Evolutionary conservation across 352 stramenopile genomes (phyloP), one percentile per base, ranked within the genome.

Genomic region (Globisporangium splendens): DNA sequence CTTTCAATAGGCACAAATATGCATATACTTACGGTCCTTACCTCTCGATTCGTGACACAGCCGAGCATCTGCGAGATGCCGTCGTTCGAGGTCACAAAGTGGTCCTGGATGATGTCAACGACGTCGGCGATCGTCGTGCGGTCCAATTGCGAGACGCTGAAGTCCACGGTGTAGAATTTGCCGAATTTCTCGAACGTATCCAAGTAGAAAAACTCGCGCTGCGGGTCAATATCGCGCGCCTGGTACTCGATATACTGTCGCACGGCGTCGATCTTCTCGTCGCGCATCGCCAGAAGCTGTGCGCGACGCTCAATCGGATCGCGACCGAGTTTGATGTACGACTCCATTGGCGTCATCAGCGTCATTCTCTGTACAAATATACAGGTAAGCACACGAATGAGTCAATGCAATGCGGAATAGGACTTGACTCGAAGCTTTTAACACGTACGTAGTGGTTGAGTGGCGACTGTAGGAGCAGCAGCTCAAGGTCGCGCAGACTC

Each of bases 271-370:
- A 88, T 63, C 43, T 86, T 88, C 21, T 69, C 56, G 55, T 85
- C 76, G 10, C 76, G 66, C 21, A 88, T 63, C n/a, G 57, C 62
- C 56, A 85, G 24, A 20, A 88, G 57, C 33, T 67, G 79, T 4
- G 52, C 50, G 21, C 75, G 74, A 0, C 78, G 71, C 43, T 77
- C 67, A 11, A 20, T 35, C 3, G 65, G 69, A 52, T 88, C 71
- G 22, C 65, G 68, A 0, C 67, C 59, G 8, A 88, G 72, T 3
- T 73, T 74, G 51, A 88, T 86, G 58, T 68, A 80, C 57, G 71
- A 81, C 56, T 86, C 78, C 75, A 88, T 88, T 13, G 78, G 78
- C 14, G 75, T 84, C 78, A 88, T 88, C 15, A 88, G 61, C 41
- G 78, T 79, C 61, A 71, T 67, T 17, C 75, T 68, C 78, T 88